Percentiles rank a stretch among this genome's conserved stretches.
Evolutionary conservation across 2,329 filamentous ascomycete genomes (phyloP).

Genomic region (Fusarium sp.): DNA sequence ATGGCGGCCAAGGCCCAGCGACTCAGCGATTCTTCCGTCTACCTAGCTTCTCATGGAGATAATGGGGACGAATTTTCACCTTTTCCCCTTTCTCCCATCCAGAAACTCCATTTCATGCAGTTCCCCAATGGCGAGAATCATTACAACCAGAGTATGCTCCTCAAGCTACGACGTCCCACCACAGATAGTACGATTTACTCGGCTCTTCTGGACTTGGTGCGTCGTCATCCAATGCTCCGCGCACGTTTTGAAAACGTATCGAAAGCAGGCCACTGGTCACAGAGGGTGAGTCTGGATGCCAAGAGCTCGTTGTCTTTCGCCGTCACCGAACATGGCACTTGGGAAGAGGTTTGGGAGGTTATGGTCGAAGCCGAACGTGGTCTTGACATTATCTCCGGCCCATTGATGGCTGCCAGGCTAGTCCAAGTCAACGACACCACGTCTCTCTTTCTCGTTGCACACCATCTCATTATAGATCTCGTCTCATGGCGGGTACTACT

Average conservation of each 20-base stretch:
- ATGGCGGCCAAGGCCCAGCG: not conserved
- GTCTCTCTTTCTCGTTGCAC: slow-evolving; percentile 13
- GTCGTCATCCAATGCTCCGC: not conserved
- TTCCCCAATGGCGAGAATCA: not conserved
- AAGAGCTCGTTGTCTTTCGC: not conserved
- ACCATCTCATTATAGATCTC: slow-evolving; percentile 31
- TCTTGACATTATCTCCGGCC: slow-evolving; percentile 22
- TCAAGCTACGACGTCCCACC: not conserved
- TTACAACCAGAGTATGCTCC: slow-evolving; percentile 3
- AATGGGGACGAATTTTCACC: not conserved
- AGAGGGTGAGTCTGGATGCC: not conserved
- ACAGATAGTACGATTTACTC: not conserved
- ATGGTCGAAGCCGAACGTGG: not conserved
- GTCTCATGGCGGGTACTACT: slow-evolving; percentile 27
- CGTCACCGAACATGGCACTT: not conserved
- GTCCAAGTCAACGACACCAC: not conserved
- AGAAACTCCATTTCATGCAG: not conserved
- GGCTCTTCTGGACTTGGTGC: not conserved
- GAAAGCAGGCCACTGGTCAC: not conserved
- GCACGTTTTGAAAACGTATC: not conserved
- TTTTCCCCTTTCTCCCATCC: not conserved
- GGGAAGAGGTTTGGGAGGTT: not conserved
- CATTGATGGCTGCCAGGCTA: slow-evolving; percentile 8
- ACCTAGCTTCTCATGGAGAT: not conserved
- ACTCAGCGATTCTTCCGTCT: not conserved